Evolutionary conservation across 805 yeast genomes (phyloP).

Genomic region (Barnettozyma sp.): DNA sequence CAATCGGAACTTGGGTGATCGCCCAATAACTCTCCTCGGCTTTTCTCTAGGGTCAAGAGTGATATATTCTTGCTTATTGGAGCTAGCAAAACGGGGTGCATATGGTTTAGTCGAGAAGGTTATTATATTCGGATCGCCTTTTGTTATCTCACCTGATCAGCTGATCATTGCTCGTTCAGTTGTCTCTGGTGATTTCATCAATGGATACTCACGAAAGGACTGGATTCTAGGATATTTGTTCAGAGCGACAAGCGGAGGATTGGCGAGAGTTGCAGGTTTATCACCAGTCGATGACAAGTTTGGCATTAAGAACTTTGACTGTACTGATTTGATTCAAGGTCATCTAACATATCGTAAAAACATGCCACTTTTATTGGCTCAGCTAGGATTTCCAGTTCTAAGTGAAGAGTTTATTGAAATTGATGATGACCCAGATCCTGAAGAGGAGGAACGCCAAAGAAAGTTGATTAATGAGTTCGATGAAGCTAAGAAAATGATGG

Average conservation of each 20-base stretch:
- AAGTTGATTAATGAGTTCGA: conserved; percentile 80
- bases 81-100: conserved; percentile 79
- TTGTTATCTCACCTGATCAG: conserved; percentile 73
- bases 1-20: conserved; percentile 79
- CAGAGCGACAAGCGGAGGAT: conserved; percentile 93
- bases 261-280: conserved; percentile 85
- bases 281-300: conserved; percentile 60
- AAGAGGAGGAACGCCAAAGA: conserved; percentile 74
- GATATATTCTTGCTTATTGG: conserved; percentile 82
- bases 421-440: conserved; percentile 86
- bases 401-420: conserved; percentile 92
- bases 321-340: conserved; percentile 83
- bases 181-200: conserved; percentile 83
- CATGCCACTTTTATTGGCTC: conserved; percentile 72
- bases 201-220: conserved; percentile 86
- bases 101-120: conserved; percentile 87
- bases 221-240: conserved; percentile 95
- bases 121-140: conserved; percentile 79
- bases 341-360: conserved; percentile 97
- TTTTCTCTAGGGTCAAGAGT: conserved; percentile 91
- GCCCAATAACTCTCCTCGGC: conserved; percentile 90
- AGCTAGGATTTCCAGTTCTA: conserved; percentile 71
- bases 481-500: conserved; percentile 65
- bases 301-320: conserved; percentile 78
- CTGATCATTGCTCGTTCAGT: conserved; percentile 72